Conservation (phyloP, 306 rosid species). For the Canavalia ensiformis region DNA sequence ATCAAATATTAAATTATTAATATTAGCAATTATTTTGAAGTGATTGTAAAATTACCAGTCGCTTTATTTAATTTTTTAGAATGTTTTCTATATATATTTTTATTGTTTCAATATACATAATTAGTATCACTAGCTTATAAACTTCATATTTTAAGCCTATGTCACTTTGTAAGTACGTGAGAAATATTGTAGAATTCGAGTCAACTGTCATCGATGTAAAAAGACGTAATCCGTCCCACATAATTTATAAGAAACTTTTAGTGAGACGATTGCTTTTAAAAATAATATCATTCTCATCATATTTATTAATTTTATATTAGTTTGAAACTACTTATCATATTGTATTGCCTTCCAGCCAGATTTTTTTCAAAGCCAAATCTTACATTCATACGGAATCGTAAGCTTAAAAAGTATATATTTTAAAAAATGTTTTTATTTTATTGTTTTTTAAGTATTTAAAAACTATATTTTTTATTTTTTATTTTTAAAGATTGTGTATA, state of each 20-base stretch:
- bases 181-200: background rate
- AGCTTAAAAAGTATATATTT: too few relatives aligned
- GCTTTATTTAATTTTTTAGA: background rate
- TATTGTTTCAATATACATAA: background rate
- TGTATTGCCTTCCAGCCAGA: background rate
- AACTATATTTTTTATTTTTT: too few relatives aligned
- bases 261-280: background rate
- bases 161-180: background rate
- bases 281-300: constrained; percentile 1
- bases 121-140: background rate
- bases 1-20: too few relatives aligned
- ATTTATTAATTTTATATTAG: background rate
- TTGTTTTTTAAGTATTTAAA: too few relatives aligned
- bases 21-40: too few relatives aligned
- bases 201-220: constrained; percentile 4
- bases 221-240: background rate
- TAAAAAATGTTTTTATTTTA: too few relatives aligned
- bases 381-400: too few relatives aligned
- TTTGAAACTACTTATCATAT: background rate
- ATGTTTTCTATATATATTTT: background rate
- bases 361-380: background rate
- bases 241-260: background rate
- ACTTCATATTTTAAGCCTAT: background rate
- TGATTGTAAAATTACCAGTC: background rate
- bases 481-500: too few relatives aligned